Evolutionary conservation across 1,284 basidiomycete genomes (phyloP), one percentile per base, ranked within the genome.

Genomic region (Moesziomyces sp.): DNA sequence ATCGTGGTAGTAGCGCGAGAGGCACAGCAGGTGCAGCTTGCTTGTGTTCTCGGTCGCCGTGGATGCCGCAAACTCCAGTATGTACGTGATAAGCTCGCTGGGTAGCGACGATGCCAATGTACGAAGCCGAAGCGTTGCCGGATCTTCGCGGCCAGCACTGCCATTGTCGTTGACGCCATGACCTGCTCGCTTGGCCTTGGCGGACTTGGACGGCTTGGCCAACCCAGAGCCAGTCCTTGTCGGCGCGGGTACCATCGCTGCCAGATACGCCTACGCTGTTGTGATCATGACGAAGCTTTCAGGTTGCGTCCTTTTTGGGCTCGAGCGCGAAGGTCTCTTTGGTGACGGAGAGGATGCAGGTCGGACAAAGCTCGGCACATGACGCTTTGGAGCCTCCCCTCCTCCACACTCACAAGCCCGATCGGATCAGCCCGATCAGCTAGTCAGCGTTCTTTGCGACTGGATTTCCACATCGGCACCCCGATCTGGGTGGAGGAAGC

Each of bases 11-110:
- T 57, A 57, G 33, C 56, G 67, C 45, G 67, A 74, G 26, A 78
- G 47, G 30, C 61, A 52, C n/a, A 78, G 70, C 19, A 72, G 57
- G n/a, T 46, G 40, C 6, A 73, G 55, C 40, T 66, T 67, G 45
- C 43, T 46, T 5, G 16, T 8, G 28, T 52, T 60, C 23, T 60
- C 52, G 1, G 57, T 55, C 4, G 63, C 49, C 11, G 46, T 62
- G 5, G 61, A 44, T 1, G 67, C 67, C 1, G 69, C 65, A 10
- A 69, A 66, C 28, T 67, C 58, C 26, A 77, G 63, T 13, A 77
- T 74, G 42, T 48, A 53, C 2, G 58, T 61, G 35, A 74, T 64
- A 24, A 77, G 63, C 48, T 77, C 75, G 46, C 58, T 49, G 0
- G 75, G 75, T 3, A 77, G 55, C 3, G 65, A 63, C 0, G 74